Conservation (phyloP, 345 rosid genomes). For the Corchorus olitorius region DNA sequence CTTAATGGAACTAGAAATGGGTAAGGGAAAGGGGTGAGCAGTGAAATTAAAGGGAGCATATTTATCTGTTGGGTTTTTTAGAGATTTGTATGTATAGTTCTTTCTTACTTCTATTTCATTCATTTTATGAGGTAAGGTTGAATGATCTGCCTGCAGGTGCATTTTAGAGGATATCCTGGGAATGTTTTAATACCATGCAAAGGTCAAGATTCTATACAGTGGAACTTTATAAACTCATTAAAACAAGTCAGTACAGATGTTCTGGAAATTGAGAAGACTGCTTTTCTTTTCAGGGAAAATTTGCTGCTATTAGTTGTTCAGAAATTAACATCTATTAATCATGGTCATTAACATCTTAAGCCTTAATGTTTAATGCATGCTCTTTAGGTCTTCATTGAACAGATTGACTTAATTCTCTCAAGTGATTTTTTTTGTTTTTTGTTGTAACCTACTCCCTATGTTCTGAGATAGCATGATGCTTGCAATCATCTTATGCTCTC, state of each 20-base stretch:
- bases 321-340: background rate
- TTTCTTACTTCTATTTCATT: background rate
- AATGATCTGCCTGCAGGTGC: conserved; percentile 56
- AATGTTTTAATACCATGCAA: conserved; percentile 77
- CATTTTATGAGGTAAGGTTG: background rate
- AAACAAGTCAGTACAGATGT: conserved; percentile 66
- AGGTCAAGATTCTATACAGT: conserved; percentile 87
- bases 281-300: background rate
- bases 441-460: too few species aligned
- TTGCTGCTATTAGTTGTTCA: conserved; percentile 10
- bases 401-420: too few species aligned
- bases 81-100: background rate
- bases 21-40: too few species aligned
- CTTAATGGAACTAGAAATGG: background rate
- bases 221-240: conserved; percentile 91
- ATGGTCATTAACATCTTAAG: too few species aligned
- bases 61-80: background rate
- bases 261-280: background rate
- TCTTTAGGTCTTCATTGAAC: too few species aligned
- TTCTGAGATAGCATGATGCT: too few species aligned
- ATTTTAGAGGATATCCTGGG: conserved; percentile 91
- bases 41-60: background rate
- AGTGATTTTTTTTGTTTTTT: too few species aligned
- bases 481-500: too few species aligned
- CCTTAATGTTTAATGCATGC: too few species aligned